Evolutionary conservation across 1,284 basidiomycete genomes (phyloP), one percentile per base, ranked within the genome.

Genomic region (Trichosporon asahii): DNA sequence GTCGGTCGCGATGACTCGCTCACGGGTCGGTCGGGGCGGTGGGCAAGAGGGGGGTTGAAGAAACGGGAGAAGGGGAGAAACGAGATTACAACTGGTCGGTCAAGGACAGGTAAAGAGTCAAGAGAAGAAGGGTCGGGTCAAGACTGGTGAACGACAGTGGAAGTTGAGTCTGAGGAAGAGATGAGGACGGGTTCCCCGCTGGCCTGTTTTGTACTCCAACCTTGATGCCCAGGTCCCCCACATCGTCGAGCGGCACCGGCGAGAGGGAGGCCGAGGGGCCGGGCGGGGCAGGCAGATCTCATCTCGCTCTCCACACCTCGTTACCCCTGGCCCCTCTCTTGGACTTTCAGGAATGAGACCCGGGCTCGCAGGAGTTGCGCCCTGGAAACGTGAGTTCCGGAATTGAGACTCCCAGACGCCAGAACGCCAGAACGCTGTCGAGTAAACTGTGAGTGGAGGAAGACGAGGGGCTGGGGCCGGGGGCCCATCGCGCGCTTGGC

Each of bases 201-300:
- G 21, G 21, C 11, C 49, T 53, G 49, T 53, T 53, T 53, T 53
- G 49, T 53, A 53, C 49, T 53, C 49, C 49, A 53, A 53, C 49
- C 49, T 53, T 53, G 49, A 11, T 53, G 49, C 21, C 49, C 49
- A 53, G 49, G 49, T 53, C 49, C 49, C 49, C 49, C 49, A 53
- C 49, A 53, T 53, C 49, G 21, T 33, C 6, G 21, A 53, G 9
- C 49, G 49, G 21, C 21, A 25, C 49, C 49, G 49, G 49, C 49
- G 49, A 53, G 49, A 9, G 49, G 49, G 21, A 23, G 49, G 11
- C n/a, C 49, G 49, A 53, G 49, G 49, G 49, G 49, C 49, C 49
- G 49, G 49, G 49, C 49, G 49, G 49, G 49, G 49, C 46, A 49
- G n/a, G 46, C 49, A 53, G 49, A 53, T 53, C 49, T 53, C 49